phyloP scores from a whole-genome alignment of 139 green algal species.

The Chlorella sp. region DNA sequence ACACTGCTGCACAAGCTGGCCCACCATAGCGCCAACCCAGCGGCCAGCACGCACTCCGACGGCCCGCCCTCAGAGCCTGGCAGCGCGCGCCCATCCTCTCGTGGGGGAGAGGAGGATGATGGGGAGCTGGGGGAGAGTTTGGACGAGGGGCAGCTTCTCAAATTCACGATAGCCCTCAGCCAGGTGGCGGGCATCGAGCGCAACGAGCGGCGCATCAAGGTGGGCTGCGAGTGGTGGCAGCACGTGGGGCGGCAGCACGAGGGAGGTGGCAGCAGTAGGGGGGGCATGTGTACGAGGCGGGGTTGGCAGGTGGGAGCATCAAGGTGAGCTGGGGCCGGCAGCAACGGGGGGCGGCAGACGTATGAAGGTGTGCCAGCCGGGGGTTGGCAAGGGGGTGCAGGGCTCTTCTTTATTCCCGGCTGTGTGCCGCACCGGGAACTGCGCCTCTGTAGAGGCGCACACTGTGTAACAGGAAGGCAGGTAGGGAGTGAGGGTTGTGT shows the following conservation, averaged over 20 bases:
- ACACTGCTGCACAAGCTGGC: conserved; percentile 28
- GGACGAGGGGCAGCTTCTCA: conserved; percentile 20
- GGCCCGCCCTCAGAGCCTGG: neutral
- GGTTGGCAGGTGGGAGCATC: too few relatives aligned
- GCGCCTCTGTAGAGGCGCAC: too few relatives aligned
- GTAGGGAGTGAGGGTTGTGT: too few relatives aligned
- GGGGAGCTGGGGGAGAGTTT: neutral
- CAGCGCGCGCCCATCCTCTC: neutral
- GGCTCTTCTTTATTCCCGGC: too few relatives aligned
- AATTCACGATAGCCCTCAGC: conserved; percentile 18
- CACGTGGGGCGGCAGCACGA: neutral
- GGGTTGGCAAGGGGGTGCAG: too few relatives aligned
- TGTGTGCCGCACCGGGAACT: too few relatives aligned
- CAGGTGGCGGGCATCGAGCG: conserved; percentile 18
- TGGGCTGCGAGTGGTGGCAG: neutral
- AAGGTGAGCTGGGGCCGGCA: neutral
- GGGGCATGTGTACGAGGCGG: too few relatives aligned
- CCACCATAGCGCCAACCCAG: neutral
- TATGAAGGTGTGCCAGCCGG: too few relatives aligned
- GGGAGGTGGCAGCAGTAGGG: neutral
- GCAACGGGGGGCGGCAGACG: neutral
- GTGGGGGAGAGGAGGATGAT: neutral
- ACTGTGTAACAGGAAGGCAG: too few relatives aligned
- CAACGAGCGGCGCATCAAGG: conserved; percentile 27
- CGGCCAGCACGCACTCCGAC: neutral